A percentile compares a stretch with the other conserved stretches of the same genome.
Evolutionary conservation across 306 rosid genomes (phyloP).

Genomic region (Sicyos edulis): DNA sequence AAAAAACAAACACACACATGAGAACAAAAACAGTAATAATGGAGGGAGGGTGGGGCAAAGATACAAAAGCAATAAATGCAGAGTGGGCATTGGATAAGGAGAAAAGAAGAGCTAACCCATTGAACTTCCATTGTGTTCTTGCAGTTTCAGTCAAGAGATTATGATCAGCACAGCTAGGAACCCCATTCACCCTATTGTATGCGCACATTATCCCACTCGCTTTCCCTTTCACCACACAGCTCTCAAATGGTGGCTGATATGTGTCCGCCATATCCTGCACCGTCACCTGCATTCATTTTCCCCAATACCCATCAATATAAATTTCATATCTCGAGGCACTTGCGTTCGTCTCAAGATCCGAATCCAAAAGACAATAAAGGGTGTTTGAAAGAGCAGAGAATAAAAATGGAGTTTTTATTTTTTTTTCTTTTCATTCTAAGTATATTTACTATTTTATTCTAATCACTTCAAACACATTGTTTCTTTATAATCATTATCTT

Average conservation of each 20-base stretch:
- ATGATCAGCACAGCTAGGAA: conserved; percentile 78
- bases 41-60: not conserved
- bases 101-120: conserved; percentile 41
- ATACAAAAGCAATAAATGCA: not conserved
- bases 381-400: no score
- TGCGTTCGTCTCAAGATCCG: no score
- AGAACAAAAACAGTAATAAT: not conserved
- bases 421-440: no score
- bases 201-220: conserved; percentile 96
- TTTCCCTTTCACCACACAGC: conserved; percentile 54
- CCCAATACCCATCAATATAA: not conserved
- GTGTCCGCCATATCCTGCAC: conserved; percentile 82
- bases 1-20: no score
- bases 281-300: conserved; percentile 40
- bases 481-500: no score
- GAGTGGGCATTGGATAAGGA: not conserved
- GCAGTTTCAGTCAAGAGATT: conserved; percentile 54
- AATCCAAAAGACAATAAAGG: no score
- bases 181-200: conserved; percentile 77
- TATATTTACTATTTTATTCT: no score
- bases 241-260: conserved; percentile 81
- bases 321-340: no score
- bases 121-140: conserved; percentile 59
- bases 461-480: no score
- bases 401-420: no score